Evolutionary conservation across 345 rosid genomes (phyloP), one percentile per base, ranked within the genome.

Genomic region (Alliaria petiolata): DNA sequence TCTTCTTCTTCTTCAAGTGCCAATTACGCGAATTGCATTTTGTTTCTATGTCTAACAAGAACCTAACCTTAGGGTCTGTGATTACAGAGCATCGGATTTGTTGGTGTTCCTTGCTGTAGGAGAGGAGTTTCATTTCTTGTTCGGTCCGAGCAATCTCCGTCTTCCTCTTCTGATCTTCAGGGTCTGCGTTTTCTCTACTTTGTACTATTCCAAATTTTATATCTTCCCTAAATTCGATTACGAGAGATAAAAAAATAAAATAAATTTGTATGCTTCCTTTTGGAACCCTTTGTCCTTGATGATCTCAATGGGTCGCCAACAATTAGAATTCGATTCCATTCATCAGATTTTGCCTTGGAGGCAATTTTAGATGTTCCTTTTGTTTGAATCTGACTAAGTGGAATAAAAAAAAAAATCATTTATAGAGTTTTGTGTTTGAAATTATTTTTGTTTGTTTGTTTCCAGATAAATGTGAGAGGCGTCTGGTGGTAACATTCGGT

Each of bases 381-480:
- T 40, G 39, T 31, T 12, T 8, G 34, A 36, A n/a, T n/a, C n/a
- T n/a, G n/a, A n/a, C n/a, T n/a, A n/a, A n/a, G n/a, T n/a, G n/a
- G n/a, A n/a, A n/a, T n/a, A n/a, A n/a, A n/a, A n/a, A n/a, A n/a
- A n/a, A n/a, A n/a, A n/a, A n/a, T n/a, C n/a, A n/a, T n/a, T n/a
- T n/a, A n/a, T n/a, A n/a, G 14, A 55, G 4, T 56, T 22, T 11
- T 26, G n/a, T n/a, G n/a, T 35, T 19, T 16, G 28, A n/a, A 16
- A 55, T 4, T 56, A 12, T 12, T 30, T 36, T 20, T 16, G 30
- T 17, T 20, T 12, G 17, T 40, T 55, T 7, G 19, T 63, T 72
- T 22, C 54, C 85, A 87, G 96, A 79, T 76, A 76, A 76, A 71
- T 81, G 80, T 36, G 76, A 86, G 76, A 87, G 92, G 70, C 92